A percentile compares a stretch with the other conserved stretches of the same genome.
Evolutionary conservation across 441 rosid genomes (phyloP).

Genomic region (Macaranga tanarius): DNA sequence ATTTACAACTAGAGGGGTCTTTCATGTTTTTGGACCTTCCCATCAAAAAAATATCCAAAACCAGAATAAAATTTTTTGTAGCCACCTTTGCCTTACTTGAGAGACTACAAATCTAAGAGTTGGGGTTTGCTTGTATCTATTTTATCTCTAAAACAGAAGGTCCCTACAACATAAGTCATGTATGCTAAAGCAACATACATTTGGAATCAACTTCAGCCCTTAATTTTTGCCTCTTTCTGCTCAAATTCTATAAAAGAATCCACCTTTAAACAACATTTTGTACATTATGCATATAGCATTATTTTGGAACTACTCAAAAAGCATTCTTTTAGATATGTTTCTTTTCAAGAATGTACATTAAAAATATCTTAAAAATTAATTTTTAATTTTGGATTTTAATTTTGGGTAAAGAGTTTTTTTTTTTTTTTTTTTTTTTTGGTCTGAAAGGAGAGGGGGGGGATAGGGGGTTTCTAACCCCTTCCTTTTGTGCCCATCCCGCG

Average conservation of each 20-base stretch:
- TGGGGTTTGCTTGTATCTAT: conserved; percentile 21
- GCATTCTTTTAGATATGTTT: too few species aligned
- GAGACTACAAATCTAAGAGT: conserved; percentile 27
- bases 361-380: too few species aligned
- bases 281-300: too few species aligned
- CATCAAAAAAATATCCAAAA: conserved; percentile 6
- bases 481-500: too few species aligned
- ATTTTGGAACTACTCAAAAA: too few species aligned
- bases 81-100: conserved; percentile 33
- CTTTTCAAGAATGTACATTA: too few species aligned
- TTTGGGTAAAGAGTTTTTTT: too few species aligned
- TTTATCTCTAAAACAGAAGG: conserved; percentile 1
- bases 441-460: too few species aligned
- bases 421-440: too few species aligned
- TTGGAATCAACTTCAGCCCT: background rate
- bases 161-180: conserved; percentile 18
- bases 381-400: too few species aligned
- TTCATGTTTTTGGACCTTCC: conserved; percentile 31
- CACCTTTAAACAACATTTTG: background rate
- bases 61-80: conserved; percentile 19
- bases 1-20: conserved; percentile 38
- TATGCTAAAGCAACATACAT: conserved; percentile 17
- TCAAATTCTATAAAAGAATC: background rate
- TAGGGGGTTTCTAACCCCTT: too few species aligned
- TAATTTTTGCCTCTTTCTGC: background rate